Conservation (phyloP, 208 protist species). For the Acanthamoeba castellanii region DNA sequence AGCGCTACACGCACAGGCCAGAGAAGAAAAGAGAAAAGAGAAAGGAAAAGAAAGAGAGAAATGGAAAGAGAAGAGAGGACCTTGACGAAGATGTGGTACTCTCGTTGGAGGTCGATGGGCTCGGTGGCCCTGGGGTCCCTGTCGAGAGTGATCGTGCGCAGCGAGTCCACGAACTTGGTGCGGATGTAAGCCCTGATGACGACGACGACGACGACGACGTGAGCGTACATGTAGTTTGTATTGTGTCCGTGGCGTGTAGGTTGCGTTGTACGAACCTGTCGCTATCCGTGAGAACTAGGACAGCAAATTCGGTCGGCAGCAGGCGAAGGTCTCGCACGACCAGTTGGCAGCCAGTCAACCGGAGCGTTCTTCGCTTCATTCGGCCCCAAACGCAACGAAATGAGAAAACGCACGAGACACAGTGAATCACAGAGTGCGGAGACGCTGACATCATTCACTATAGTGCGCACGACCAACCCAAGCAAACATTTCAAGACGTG, state of each 20-base stretch:
- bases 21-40: too few relatives aligned
- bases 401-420: too few relatives aligned
- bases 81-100: conserved; percentile 18
- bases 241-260: too few relatives aligned
- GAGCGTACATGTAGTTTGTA: too few relatives aligned
- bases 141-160: background rate
- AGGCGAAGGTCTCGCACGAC: background rate
- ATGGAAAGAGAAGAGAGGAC: background rate
- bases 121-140: background rate
- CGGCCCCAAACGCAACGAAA: background rate
- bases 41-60: background rate
- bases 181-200: background rate
- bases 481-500: background rate
- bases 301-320: background rate
- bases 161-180: conserved; percentile 8
- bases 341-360: background rate
- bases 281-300: background rate
- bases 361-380: background rate
- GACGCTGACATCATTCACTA: too few relatives aligned
- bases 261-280: too few relatives aligned
- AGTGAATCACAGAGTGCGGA: too few relatives aligned
- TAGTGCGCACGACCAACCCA: background rate
- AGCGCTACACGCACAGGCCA: too few relatives aligned
- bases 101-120: background rate
- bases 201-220: too few relatives aligned